These are phyloP conservation scores for Penicillium fuscoglaucum DNA, from an alignment of 2,329 filamentous ascomycete species.

Conservation along the genomic window DNA sequence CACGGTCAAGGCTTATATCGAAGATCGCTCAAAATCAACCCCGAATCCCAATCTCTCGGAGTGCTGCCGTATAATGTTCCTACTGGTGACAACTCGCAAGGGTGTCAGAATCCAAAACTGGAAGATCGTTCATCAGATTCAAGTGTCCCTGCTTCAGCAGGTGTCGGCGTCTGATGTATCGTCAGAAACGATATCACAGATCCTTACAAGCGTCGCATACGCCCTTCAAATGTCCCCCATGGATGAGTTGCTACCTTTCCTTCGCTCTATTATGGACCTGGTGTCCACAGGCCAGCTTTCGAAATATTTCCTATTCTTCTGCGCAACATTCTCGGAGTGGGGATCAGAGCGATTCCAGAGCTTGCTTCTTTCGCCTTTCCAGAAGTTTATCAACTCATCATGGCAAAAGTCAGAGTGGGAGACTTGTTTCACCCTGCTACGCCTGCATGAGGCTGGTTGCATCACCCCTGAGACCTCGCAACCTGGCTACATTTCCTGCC, in stretches of 20 bases:
- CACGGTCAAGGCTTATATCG: conserved; percentile 57
- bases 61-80: conserved; percentile 48
- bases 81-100: conserved; percentile 76
- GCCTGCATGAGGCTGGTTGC: conserved; percentile 51
- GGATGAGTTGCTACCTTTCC: conserved; percentile 71
- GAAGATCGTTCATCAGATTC: conserved; percentile 61
- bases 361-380: conserved; percentile 77
- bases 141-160: conserved; percentile 55
- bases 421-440: conserved; percentile 67
- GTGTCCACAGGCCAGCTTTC: conserved; percentile 67
- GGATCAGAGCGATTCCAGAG: conserved; percentile 72
- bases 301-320: conserved; percentile 79
- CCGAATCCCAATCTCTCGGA: conserved; percentile 45
- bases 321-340: conserved; percentile 74
- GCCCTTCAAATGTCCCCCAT: conserved; percentile 75
- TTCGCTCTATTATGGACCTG: conserved; percentile 64
- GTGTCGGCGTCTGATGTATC: conserved; percentile 29
- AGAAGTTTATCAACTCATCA: conserved; percentile 74
- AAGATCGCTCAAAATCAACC: conserved; percentile 34
- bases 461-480: conserved; percentile 53
- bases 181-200: conserved; percentile 30
- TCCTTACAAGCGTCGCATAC: conserved; percentile 58
- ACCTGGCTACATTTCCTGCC: conserved; percentile 43
- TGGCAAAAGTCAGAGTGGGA: conserved; percentile 70
- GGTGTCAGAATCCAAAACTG: conserved; percentile 74